Evolutionary conservation across 495 filamentous ascomycete genomes (phyloP).

Genomic region (Niebla homalea): DNA sequence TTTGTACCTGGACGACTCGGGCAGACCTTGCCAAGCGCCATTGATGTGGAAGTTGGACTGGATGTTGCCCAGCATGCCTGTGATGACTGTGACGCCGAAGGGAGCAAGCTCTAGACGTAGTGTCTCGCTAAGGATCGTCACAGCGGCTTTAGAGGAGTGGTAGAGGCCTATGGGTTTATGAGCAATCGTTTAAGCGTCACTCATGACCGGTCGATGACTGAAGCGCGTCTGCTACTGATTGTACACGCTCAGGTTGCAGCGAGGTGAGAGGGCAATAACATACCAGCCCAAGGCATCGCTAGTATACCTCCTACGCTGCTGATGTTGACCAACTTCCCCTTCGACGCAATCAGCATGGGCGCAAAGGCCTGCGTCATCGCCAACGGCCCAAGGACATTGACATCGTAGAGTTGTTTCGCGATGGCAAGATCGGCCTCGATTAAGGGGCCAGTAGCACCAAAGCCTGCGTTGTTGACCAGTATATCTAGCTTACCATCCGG

Average conservation of each 20-base stretch:
- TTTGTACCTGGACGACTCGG: constrained; percentile 21
- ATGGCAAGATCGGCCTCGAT: constrained; percentile 24
- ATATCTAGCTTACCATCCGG: constrained; percentile 22
- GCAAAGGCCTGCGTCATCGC: constrained; percentile 28
- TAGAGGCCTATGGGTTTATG: constrained; percentile 20
- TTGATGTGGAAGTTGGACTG: constrained; percentile 22
- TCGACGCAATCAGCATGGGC: constrained; percentile 28
- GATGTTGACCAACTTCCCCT: constrained; percentile 20
- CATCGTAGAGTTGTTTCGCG: constrained; percentile 30
- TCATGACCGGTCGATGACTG: no score
- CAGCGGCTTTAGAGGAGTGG: constrained; percentile 23
- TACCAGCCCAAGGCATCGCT: constrained; percentile 20
- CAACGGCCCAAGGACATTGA: constrained; percentile 29
- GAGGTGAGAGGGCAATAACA: background rate
- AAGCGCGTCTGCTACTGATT: no score
- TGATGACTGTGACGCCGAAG: constrained; percentile 26
- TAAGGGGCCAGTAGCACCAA: constrained; percentile 19
- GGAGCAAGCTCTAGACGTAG: constrained; percentile 28
- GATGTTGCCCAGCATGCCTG: constrained; percentile 18
- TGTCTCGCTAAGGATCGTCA: constrained; percentile 22
- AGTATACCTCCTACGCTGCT: constrained; percentile 19
- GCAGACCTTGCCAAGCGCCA: background rate
- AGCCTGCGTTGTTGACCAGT: constrained; percentile 33
- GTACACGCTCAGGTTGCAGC: background rate
- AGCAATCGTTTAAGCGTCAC: no score